phyloP scores from a whole-genome alignment of 2,329 filamentous ascomycete genomes.

The Calonectria honghensis region DNA sequence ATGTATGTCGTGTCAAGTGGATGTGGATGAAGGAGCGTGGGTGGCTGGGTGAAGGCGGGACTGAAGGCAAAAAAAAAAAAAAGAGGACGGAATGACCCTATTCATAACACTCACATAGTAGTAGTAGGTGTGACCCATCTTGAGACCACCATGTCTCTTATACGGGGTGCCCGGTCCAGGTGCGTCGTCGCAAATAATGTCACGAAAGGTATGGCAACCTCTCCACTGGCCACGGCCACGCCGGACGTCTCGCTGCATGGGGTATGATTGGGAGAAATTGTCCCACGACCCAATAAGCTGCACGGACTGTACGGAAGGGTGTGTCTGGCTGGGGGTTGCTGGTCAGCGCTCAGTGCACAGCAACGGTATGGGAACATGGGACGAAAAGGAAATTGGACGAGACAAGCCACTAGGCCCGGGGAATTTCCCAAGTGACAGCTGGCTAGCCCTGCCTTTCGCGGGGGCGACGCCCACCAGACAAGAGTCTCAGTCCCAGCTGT shows the following conservation, averaged over 20 bases:
- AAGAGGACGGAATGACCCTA: constrained; percentile 38
- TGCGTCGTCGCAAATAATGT: constrained; percentile 89
- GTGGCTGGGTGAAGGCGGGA: constrained; percentile 20
- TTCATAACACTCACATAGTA: constrained; percentile 84
- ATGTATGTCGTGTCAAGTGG: constrained; percentile 28
- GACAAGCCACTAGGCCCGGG: constrained; percentile 48
- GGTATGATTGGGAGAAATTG: constrained; percentile 88
- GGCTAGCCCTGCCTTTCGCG: constrained; percentile 40
- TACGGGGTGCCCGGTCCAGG: constrained; percentile 50
- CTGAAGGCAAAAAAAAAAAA: constrained; percentile 31
- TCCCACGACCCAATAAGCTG: constrained; percentile 95
- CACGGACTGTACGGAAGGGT: constrained; percentile 79
- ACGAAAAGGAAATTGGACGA: constrained; percentile 55
- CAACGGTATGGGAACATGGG: constrained; percentile 50
- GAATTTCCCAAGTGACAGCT: constrained; percentile 41
- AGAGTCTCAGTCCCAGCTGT: constrained; percentile 21
- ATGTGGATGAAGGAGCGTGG: constrained; percentile 23
- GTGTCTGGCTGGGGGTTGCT: constrained; percentile 71
- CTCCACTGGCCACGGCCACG: constrained; percentile 87
- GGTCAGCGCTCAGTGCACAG: constrained; percentile 51
- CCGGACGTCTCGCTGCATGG: constrained; percentile 86
- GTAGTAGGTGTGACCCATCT: constrained; percentile 95
- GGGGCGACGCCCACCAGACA: constrained; percentile 12
- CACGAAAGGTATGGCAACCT: constrained; percentile 89
- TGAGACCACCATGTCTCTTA: constrained; percentile 84